Conservation (phyloP, 768 basidiomycete species). For the Collybiopsis confluens region DNA sequence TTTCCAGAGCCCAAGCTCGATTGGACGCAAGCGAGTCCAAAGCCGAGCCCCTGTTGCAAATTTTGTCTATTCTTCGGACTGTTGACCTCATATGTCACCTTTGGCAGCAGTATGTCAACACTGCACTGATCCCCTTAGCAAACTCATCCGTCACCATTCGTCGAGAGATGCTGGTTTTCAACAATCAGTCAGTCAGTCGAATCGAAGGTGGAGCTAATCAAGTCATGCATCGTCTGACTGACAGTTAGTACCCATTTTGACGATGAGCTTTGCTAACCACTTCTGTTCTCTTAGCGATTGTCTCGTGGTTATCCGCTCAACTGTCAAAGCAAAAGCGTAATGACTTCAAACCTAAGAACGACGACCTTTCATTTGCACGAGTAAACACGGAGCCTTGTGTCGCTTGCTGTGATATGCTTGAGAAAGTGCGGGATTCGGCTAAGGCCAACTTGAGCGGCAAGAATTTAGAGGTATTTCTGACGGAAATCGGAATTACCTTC, state of each 20-base stretch:
- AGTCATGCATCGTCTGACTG: slow-evolving; percentile 76
- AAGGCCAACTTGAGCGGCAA: slow-evolving; percentile 82
- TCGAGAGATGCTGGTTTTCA: slow-evolving; percentile 90
- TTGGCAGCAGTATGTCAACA: slow-evolving; percentile 95
- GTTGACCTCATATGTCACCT: slow-evolving; percentile 90
- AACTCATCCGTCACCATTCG: slow-evolving; percentile 81
- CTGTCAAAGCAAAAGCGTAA: slow-evolving; percentile 91
- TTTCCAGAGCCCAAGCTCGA: slow-evolving; percentile 58
- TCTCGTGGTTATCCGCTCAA: slow-evolving; percentile 70
- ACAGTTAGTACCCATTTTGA: slow-evolving; percentile 50
- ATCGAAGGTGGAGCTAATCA: slow-evolving; percentile 81
- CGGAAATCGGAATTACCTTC: slow-evolving; percentile 91
- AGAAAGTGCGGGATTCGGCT: slow-evolving; percentile 74
- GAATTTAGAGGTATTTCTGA: slow-evolving; percentile 88
- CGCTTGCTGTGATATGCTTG: slow-evolving; percentile 79
- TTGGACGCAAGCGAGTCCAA: slow-evolving; percentile 74
- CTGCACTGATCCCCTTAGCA: slow-evolving; percentile 84
- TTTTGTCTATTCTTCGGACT: slow-evolving; percentile 58
- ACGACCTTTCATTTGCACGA: slow-evolving; percentile 90
- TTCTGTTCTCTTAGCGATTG: slow-evolving; percentile 42
- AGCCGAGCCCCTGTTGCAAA: slow-evolving; percentile 73
- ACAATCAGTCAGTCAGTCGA: slow-evolving; percentile 80
- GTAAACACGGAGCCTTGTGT: slow-evolving; percentile 94
- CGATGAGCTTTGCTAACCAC: not conserved
- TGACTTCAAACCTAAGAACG: slow-evolving; percentile 96